These are phyloP conservation scores for Moesziomyces aphidis DNA, from an alignment of 1,284 basidiomycete genomes.

Conservation along the genomic window DNA sequence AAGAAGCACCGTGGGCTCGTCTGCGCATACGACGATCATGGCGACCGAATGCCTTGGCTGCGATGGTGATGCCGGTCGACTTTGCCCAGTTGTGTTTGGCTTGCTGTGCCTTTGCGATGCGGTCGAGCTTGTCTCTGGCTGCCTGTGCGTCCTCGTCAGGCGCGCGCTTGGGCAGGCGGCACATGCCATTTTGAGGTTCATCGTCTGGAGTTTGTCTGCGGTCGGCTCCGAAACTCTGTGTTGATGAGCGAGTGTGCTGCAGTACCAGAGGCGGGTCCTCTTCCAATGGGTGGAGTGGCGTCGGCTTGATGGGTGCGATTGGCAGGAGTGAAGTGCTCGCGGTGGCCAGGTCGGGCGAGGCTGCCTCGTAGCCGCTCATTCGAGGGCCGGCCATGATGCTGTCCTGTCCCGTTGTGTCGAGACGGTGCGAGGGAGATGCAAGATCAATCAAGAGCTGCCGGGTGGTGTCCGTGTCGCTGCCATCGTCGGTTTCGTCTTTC, in stretches of 20 bases:
- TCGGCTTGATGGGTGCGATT: conserved; percentile 18
- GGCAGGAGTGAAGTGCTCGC: conserved; percentile 6
- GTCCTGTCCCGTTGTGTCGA: background rate
- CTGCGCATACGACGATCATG: conserved; percentile 21
- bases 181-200: background rate
- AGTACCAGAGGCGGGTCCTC: conserved; percentile 25
- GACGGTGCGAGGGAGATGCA: background rate
- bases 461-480: background rate
- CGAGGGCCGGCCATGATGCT: background rate
- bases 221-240: conserved; percentile 4
- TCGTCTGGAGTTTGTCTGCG: background rate
- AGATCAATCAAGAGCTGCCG: background rate
- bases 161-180: conserved; percentile 17
- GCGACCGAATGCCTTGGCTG: conserved; percentile 19
- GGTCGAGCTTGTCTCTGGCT: conserved; percentile 46
- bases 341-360: background rate
- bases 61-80: conserved; percentile 29
- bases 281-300: conserved; percentile 31
- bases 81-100: conserved; percentile 38
- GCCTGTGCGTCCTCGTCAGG: conserved; percentile 36
- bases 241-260: conserved; percentile 35
- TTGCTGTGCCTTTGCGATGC: conserved; percentile 41
- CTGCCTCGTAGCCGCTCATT: background rate
- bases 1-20: conserved; percentile 20
- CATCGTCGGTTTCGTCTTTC: background rate